Evolutionary conservation across 768 basidiomycete genomes (phyloP), one percentile per base, ranked within the genome.

Genomic region (Lentinus brumalis): DNA sequence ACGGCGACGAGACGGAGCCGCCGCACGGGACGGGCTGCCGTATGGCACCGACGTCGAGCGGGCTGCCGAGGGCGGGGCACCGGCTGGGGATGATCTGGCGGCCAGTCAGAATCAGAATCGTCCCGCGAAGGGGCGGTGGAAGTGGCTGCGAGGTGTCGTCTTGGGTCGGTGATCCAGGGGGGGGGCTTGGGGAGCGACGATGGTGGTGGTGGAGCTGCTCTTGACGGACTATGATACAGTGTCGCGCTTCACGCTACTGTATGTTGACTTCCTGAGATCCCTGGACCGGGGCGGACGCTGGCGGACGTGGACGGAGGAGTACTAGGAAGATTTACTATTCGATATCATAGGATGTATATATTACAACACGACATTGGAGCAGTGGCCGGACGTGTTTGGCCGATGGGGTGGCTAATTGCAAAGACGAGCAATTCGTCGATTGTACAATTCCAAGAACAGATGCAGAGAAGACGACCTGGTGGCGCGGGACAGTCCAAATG

Each of bases 41-140:
- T 61, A 61, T 30, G 60, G 60, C 11, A 52, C 55, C 2, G 55
- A 61, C 44, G 12, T 44, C 32, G 61, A 59, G 47, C n/a, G n/a
- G 3, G n/a, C 9, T 12, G 44, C 4, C 3, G 26, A 55, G 62
- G 31, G 51, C 51, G 31, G 50, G 16, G 52, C 50, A 41, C 39
- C 11, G 29, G 44, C 60, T 64, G 50, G 54, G 63, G 29, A 41
- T 29, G 62, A 21, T 53, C 58, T 55, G 53, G 64, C 60, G 10
- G 21, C 18, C n/a, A 14, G 32, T 39, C 53, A 49, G 21, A 12
- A 49, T 26, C 46, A 49, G 18, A 49, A 15, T n/a, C 41, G 53
- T 4, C 32, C 21, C 29, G 29, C 42, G 5, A 55, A 39, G 53
- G 53, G 21, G 12, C 41, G 41, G 41, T 55, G 53, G 53, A 42